phyloP scores from a whole-genome alignment of 2,329 filamentous ascomycete genomes.

The Penicillium sp. region DNA sequence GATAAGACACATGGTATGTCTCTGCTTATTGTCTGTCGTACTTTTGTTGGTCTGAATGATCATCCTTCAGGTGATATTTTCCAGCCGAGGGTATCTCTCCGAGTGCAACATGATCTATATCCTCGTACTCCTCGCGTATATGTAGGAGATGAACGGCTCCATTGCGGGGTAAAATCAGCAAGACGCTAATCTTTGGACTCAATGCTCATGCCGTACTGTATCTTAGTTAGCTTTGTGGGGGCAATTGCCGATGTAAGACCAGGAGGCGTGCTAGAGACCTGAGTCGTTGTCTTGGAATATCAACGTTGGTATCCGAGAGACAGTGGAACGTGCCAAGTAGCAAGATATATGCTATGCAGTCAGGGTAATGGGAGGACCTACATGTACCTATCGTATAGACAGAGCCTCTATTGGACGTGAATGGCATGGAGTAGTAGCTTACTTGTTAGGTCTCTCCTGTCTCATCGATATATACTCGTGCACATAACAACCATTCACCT shows the following conservation, averaged over 20 bases:
- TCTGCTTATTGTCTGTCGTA: background rate
- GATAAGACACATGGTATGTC: background rate
- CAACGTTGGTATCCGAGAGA: conserved; percentile 8
- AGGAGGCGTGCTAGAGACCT: background rate
- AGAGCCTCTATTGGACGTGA: background rate
- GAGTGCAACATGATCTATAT: background rate
- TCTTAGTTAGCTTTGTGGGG: background rate
- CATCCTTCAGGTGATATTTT: background rate
- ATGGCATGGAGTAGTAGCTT: background rate
- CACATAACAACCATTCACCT: too few species aligned
- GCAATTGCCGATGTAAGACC: background rate
- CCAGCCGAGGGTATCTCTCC: background rate
- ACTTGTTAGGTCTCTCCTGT: background rate
- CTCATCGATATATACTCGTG: background rate
- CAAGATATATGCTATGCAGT: background rate
- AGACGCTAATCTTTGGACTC: background rate
- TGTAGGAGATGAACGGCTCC: background rate
- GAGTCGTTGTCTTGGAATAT: conserved; percentile 4
- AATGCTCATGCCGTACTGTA: background rate
- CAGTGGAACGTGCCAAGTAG: conserved; percentile 12
- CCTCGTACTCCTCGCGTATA: background rate
- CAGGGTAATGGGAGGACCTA: too few species aligned
- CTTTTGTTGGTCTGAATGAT: background rate
- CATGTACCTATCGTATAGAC: background rate
- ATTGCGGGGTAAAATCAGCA: background rate